Percentiles rank a stretch among this genome's conserved stretches.
phyloP scores from a whole-genome alignment of 1,284 basidiomycete genomes.

The Rhodotorula sp. region DNA sequence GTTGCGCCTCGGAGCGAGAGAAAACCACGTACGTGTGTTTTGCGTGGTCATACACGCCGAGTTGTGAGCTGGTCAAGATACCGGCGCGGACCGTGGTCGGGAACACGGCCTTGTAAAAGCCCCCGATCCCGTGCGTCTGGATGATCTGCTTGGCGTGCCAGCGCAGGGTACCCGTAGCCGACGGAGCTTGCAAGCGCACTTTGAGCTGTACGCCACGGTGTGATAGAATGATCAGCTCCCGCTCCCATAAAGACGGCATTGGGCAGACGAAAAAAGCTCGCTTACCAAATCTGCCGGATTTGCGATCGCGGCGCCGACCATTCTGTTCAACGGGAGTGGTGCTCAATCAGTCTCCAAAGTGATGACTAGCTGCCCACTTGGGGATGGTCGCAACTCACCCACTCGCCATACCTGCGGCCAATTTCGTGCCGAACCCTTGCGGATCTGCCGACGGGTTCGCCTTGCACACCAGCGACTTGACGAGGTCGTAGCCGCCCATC shows the following conservation, averaged over 20 bases:
- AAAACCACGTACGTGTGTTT: constrained; percentile 33
- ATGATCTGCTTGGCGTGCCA: constrained; percentile 34
- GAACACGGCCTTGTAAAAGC: constrained; percentile 40
- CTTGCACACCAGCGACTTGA: constrained; percentile 30
- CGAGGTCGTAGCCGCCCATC: constrained; percentile 43
- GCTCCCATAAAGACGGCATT: background rate
- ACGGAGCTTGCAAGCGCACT: constrained; percentile 42
- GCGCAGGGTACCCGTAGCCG: constrained; percentile 34
- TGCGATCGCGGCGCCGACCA: constrained; percentile 44
- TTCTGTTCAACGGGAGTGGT: constrained; percentile 4
- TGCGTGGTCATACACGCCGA: constrained; percentile 42
- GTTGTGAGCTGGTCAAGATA: constrained; percentile 42
- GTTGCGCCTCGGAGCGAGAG: too few species aligned
- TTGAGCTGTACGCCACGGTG: constrained; percentile 31
- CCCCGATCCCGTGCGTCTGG: constrained; percentile 19
- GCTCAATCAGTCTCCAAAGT: background rate
- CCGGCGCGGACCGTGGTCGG: constrained; percentile 44
- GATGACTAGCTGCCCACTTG: background rate
- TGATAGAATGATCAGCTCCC: background rate
- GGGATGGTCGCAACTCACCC: constrained; percentile 16
- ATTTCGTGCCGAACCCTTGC: constrained; percentile 39
- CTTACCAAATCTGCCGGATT: constrained; percentile 44
- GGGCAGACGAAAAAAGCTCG: background rate
- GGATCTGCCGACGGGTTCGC: constrained; percentile 24
- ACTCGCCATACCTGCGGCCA: constrained; percentile 36